Evolutionary conservation across 129 eudicot species (phyloP).

Genomic region (Cynara cardunculus): DNA sequence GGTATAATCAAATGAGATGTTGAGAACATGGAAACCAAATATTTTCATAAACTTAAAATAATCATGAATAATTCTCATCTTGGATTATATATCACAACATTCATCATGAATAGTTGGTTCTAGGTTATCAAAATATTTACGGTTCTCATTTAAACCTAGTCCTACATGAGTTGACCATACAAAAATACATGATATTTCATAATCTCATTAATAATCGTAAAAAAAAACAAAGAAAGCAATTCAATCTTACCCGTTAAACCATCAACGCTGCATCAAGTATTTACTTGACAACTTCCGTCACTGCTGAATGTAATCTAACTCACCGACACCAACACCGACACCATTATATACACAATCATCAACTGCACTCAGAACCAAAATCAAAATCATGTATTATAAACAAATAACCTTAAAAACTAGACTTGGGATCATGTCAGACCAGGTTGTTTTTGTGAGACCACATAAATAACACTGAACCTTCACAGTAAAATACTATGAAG

Average conservation of each 20-base stretch:
- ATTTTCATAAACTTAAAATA: not conserved
- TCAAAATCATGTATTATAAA: not conserved
- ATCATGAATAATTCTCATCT: not conserved
- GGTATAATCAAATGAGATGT: no score
- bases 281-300: conserved; percentile 30
- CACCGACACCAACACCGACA: conserved; percentile 16
- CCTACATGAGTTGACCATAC: not conserved
- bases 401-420: not conserved
- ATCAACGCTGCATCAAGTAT: conserved; percentile 25
- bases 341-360: conserved; percentile 36
- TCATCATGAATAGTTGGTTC: not conserved
- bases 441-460: no score
- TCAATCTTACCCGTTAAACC: conserved; percentile 21
- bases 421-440: no score
- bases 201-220: not conserved
- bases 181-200: not conserved
- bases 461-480: no score
- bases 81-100: no score
- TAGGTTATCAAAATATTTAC: not conserved
- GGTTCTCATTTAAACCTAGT: not conserved
- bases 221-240: not conserved
- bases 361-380: conserved; percentile 36
- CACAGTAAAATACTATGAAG: no score
- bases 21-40: not conserved
- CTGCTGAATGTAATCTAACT: conserved; percentile 26